A percentile compares a stretch with the other conserved stretches of the same genome.
Conservation (phyloP, 805 yeast species). For the Kluyveromyces dobzhanskii region DNA sequence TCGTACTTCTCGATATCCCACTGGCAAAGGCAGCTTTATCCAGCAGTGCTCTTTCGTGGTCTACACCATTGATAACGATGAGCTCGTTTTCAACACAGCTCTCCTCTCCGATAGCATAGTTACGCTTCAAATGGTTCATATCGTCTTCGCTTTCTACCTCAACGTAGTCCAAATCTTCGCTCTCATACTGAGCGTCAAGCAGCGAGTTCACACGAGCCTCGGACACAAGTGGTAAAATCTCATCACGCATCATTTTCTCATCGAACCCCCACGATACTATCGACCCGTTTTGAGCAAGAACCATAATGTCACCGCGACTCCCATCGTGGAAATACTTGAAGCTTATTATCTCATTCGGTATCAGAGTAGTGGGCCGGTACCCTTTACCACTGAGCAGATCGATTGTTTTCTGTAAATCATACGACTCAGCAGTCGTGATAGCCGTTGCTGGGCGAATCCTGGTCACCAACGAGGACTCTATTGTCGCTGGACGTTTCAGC, state of each 20-base stretch:
- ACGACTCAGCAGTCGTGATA: slow-evolving; percentile 63
- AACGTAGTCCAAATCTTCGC: slow-evolving; percentile 81
- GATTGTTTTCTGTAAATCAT: slow-evolving; percentile 45
- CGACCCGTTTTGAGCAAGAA: slow-evolving; percentile 63
- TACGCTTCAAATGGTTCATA: slow-evolving; percentile 8
- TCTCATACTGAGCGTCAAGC: slow-evolving; percentile 43
- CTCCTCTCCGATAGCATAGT: slow-evolving; percentile 13
- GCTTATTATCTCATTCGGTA: slow-evolving; percentile 63
- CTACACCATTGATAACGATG: slow-evolving; percentile 50
- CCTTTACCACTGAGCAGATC: slow-evolving; percentile 23
- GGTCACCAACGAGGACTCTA: slow-evolving; percentile 1
- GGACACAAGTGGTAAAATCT: slow-evolving; percentile 45
- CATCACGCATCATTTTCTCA: slow-evolving; percentile 42
- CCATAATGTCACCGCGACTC: slow-evolving; percentile 46
- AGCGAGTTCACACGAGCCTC: slow-evolving; percentile 38
- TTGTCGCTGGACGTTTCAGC: not conserved
- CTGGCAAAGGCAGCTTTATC: slow-evolving; percentile 87
- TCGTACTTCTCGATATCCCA: slow-evolving; percentile 80
- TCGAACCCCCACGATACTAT: slow-evolving; percentile 76
- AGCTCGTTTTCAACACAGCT: slow-evolving; percentile 60
- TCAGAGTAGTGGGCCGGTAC: slow-evolving; percentile 35
- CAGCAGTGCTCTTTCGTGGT: slow-evolving; percentile 40
- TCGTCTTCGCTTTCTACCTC: slow-evolving; percentile 29
- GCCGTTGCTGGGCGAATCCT: slow-evolving; percentile 47
- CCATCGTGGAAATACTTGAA: slow-evolving; percentile 35